phyloP scores from a whole-genome alignment of 2,329 filamentous ascomycete species.

The Zarea fungicola region DNA sequence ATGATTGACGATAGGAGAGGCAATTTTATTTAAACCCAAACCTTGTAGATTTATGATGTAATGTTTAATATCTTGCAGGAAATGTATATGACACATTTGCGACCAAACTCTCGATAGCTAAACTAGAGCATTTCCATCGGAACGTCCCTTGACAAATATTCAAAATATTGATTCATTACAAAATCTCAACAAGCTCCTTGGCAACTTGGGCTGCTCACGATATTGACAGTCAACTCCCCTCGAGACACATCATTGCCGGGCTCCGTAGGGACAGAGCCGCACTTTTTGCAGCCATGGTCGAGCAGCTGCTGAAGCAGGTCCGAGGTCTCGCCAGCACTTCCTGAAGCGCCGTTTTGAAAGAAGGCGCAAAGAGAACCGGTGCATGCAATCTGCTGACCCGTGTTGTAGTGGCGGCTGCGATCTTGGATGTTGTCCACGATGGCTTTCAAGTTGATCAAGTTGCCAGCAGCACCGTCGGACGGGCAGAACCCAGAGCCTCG shows the following conservation, averaged over 20 bases:
- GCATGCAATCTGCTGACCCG: conserved; percentile 14
- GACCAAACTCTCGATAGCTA: too few species aligned
- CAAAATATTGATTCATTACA: background rate
- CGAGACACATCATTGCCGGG: conserved; percentile 13
- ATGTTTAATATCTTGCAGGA: background rate
- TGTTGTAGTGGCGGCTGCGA: conserved; percentile 14
- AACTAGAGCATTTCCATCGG: too few species aligned
- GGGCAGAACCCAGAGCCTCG: conserved; percentile 16
- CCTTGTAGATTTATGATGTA: background rate
- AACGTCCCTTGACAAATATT: too few species aligned
- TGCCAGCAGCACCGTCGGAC: conserved; percentile 11
- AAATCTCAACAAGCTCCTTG: conserved; percentile 9
- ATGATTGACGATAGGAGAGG: too few species aligned
- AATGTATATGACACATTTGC: too few species aligned
- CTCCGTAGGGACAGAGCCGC: conserved; percentile 12
- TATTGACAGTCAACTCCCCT: conserved; percentile 12
- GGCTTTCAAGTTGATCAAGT: conserved; percentile 13
- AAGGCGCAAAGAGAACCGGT: conserved; percentile 13
- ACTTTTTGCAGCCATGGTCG: conserved; percentile 15
- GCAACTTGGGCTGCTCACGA: conserved; percentile 2
- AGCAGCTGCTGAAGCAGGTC: conserved; percentile 7
- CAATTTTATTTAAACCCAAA: too few species aligned
- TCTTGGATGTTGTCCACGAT: conserved; percentile 15
- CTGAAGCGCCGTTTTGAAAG: conserved; percentile 11
- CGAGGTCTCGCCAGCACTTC: conserved; percentile 1